phyloP scores from a whole-genome alignment of 2,329 filamentous ascomycete genomes.

The Orbilia javanica region DNA sequence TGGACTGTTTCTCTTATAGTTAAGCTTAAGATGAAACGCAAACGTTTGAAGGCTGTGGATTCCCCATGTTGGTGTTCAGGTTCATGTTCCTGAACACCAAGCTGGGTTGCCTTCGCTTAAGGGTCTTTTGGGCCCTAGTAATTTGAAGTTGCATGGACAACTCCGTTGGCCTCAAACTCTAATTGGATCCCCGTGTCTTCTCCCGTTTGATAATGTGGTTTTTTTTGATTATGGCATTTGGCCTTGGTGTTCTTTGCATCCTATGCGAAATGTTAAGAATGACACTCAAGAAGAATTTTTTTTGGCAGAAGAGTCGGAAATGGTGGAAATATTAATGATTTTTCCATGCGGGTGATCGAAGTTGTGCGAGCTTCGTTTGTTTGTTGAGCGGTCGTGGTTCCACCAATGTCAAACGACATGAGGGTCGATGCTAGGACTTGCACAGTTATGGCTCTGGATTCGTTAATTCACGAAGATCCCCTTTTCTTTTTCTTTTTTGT shows the following conservation, averaged over 20 bases:
- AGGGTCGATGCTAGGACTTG: too few species aligned
- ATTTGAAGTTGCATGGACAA: constrained; percentile 23
- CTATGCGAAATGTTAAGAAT: constrained; percentile 17
- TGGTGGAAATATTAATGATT: neutral
- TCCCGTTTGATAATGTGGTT: neutral
- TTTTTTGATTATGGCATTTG: constrained; percentile 22
- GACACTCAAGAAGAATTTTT: neutral
- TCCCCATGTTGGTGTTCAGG: too few species aligned
- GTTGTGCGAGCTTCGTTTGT: too few species aligned
- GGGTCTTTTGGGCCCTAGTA: too few species aligned
- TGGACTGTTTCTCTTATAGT: neutral
- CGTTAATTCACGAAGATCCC: too few species aligned
- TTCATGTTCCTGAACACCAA: neutral
- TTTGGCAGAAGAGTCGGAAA: neutral
- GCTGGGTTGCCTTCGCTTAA: constrained; percentile 24
- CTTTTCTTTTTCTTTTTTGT: too few species aligned
- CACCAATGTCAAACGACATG: too few species aligned
- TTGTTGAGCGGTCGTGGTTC: too few species aligned
- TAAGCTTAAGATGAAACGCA: constrained; percentile 23
- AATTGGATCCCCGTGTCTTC: constrained; percentile 17
- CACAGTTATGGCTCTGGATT: too few species aligned
- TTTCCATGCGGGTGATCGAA: too few species aligned
- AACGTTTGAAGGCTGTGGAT: neutral
- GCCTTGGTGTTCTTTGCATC: constrained; percentile 35
- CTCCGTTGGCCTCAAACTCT: constrained; percentile 6